Evolutionary conservation across 345 rosid species (phyloP), one percentile per base, ranked within the genome.

Genomic region (Syzygium aqueum): DNA sequence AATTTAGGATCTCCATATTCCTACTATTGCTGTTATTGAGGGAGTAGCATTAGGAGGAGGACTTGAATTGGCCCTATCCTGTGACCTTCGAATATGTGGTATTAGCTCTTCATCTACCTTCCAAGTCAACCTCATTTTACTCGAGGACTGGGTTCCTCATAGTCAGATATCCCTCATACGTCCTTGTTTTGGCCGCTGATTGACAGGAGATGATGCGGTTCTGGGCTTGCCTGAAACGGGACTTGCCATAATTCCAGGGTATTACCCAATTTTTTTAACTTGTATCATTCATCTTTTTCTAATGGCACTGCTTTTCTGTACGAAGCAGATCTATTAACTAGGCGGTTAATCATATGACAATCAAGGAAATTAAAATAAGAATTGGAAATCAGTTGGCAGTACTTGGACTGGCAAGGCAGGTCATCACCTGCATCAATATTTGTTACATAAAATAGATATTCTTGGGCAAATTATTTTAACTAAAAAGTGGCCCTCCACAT

Each of bases 1-100:
- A 59, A 87, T 90, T 37, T 90, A 97, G 99, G 93, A 89, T 88
- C 94, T 95, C 82, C 86, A 80, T 77, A 91, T 97, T 90, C 99
- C 99, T 6, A 96, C 96, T 54, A 93, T 97, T 88, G 97, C 99
- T 77, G 95, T 96, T 85, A 94, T 97, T 53, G 99, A 97, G 90
- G 99, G 99, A 86, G 96, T 86, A 21, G 99, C 99, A 82, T 52
- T 97, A 85, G 99, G 99, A 88, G 99, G 98, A 92, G 99, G 99
- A 91, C 97, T 97, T 87, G 99, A 96, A 93, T 90, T 97, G 99
- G 99, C 99, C 87, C 90, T 95, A 85, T 92, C 98, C 65, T 96
- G 99, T 89, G 99, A 97, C 93, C 95, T 96, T 89, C 95, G 99
- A 67, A 87, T 97, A 86, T 96, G 97, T 54, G 99, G 99, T 97